Evolutionary conservation across 345 rosid species (phyloP).

Genomic region (Capsella bursapastoris): DNA sequence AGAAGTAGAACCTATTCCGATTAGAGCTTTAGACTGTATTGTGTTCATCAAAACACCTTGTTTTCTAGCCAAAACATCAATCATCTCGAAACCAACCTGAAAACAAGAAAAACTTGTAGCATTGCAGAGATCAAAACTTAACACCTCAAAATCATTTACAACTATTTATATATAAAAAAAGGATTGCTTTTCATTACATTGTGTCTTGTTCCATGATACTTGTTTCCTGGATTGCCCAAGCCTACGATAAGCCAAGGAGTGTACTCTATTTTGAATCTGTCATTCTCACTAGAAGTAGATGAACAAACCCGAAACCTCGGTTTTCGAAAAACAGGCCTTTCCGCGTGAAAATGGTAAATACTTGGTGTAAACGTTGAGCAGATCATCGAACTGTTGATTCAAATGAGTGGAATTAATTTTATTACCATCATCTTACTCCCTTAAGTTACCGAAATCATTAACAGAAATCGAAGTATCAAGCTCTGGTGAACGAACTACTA

Average conservation of each 20-base stretch:
- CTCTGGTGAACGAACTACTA: background rate
- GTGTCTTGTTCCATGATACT: constrained; percentile 95
- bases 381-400: constrained; percentile 65
- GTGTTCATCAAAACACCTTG: constrained; percentile 75
- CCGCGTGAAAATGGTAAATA: constrained; percentile 48
- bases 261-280: constrained; percentile 65
- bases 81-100: constrained; percentile 95
- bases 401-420: background rate
- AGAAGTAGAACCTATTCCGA: constrained; percentile 80
- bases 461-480: background rate
- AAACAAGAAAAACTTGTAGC: constrained; percentile 26
- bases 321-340: constrained; percentile 39
- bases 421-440: background rate
- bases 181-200: constrained; percentile 57
- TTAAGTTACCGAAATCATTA: background rate
- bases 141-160: background rate
- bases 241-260: constrained; percentile 96
- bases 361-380: constrained; percentile 58
- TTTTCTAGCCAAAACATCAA: constrained; percentile 64
- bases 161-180: background rate
- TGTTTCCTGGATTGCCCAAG: constrained; percentile 93
- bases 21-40: constrained; percentile 83
- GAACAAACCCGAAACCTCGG: constrained; percentile 58
- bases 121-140: background rate
- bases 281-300: constrained; percentile 45